Evolutionary conservation across 306 rosid species (phyloP).

Genomic region (Vicia sativa): DNA sequence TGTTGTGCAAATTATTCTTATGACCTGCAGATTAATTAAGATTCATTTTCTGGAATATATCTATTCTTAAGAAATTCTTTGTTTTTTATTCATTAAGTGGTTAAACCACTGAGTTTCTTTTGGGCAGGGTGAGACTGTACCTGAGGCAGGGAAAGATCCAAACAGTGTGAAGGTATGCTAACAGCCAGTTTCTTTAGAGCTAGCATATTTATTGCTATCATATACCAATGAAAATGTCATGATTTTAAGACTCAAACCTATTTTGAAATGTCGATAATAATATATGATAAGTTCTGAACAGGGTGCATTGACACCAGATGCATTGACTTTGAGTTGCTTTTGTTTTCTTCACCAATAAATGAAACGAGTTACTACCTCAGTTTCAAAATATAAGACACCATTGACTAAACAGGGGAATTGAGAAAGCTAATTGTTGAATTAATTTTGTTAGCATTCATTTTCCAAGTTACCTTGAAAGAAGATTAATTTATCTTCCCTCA

Average conservation of each 20-base stretch:
- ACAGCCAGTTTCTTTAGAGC: conserved; percentile 20
- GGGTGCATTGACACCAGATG: background rate
- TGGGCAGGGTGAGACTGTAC: conserved; percentile 86
- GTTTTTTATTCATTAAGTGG: conserved; percentile 26
- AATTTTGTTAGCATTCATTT: too few relatives aligned
- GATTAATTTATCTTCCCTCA: too few relatives aligned
- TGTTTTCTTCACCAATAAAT: too few relatives aligned
- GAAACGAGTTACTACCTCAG: too few relatives aligned
- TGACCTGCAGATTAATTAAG: conserved; percentile 19
- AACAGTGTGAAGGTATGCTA: conserved; percentile 68
- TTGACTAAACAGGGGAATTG: too few relatives aligned
- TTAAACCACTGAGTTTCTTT: conserved; percentile 37
- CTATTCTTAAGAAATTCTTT: conserved; percentile 12
- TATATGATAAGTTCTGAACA: conserved; percentile 5
- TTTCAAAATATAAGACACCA: too few relatives aligned
- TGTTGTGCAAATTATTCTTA: conserved; percentile 11
- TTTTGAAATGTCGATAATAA: conserved; percentile 5
- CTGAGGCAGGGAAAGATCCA: conserved; percentile 75
- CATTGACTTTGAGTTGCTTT: too few relatives aligned
- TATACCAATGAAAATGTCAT: conserved; percentile 25
- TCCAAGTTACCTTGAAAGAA: too few relatives aligned
- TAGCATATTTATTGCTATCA: conserved; percentile 22
- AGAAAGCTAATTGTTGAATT: too few relatives aligned
- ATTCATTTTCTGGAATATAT: conserved; percentile 20
- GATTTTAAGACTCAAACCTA: conserved; percentile 11